A percentile compares a stretch with the other conserved stretches of the same genome.
Conservation (phyloP, 2,329 filamentous ascomycete species). For the Basipetospora chlamydospora region DNA sequence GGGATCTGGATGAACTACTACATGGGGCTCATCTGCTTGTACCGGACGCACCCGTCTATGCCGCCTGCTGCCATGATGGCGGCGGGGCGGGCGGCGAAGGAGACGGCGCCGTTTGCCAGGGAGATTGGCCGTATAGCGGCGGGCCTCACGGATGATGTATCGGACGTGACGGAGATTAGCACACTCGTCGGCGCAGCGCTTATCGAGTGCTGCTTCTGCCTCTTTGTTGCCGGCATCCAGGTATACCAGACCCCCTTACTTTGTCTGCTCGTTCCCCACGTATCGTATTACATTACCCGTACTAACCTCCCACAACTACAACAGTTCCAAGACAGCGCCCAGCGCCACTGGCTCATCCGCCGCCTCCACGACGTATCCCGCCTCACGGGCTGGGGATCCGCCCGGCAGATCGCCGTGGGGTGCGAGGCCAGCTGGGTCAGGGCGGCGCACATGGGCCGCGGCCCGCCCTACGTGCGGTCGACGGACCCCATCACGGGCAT, state of each 20-base stretch:
- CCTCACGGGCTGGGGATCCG: constrained; percentile 77
- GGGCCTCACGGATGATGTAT: constrained; percentile 46
- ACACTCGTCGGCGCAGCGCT: constrained; percentile 68
- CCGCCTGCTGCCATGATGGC: constrained; percentile 82
- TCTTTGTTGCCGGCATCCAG: constrained; percentile 78
- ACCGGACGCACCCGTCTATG: constrained; percentile 77
- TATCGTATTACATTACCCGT: too few species aligned
- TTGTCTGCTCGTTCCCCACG: neutral
- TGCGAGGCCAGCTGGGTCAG: constrained; percentile 78
- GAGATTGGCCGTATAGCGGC: constrained; percentile 69
- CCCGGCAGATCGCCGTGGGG: constrained; percentile 64
- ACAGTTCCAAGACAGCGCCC: constrained; percentile 55
- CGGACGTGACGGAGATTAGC: constrained; percentile 44
- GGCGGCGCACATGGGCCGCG: constrained; percentile 56
- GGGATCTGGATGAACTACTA: constrained; percentile 81
- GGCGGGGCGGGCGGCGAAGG: constrained; percentile 58
- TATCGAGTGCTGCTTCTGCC: constrained; percentile 65
- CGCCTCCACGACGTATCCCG: constrained; percentile 62
- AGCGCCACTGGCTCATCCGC: constrained; percentile 65
- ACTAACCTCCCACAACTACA: too few species aligned
- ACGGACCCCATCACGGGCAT: constrained; percentile 15
- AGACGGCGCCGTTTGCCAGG: constrained; percentile 57
- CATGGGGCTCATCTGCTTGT: constrained; percentile 68
- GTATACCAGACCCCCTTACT: constrained; percentile 20
- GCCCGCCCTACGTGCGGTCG: constrained; percentile 54